Percentiles rank a stretch among this genome's conserved stretches.
phyloP scores from a whole-genome alignment of 345 rosid species.

The Arabidopsis suecica region DNA sequence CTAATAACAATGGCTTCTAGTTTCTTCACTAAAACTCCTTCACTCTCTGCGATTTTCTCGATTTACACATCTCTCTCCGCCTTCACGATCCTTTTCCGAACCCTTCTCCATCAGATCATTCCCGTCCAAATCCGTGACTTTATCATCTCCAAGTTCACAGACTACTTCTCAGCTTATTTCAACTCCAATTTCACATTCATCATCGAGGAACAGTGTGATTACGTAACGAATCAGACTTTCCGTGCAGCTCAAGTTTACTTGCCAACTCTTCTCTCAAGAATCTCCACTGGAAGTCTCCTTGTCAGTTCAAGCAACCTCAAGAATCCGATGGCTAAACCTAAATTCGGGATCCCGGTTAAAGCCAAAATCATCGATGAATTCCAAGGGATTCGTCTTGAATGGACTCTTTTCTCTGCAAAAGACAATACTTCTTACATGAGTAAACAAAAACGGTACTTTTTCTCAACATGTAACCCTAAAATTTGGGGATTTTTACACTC shows the following conservation, averaged over 20 bases:
- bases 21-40: slow-evolving; percentile 28
- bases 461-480: slow-evolving; percentile 6
- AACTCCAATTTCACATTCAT: slow-evolving; percentile 32
- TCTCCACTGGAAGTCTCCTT: slow-evolving; percentile 37
- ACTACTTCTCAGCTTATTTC: slow-evolving; percentile 24
- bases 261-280: slow-evolving; percentile 32
- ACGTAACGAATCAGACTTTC: slow-evolving; percentile 29
- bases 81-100: slow-evolving; percentile 26
- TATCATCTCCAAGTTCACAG: slow-evolving; percentile 11
- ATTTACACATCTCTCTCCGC: slow-evolving; percentile 41
- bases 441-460: slow-evolving; percentile 16
- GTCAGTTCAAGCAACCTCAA: slow-evolving; percentile 35
- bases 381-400: slow-evolving; percentile 34
- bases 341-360: slow-evolving; percentile 18
- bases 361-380: slow-evolving; percentile 28
- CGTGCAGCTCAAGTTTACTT: slow-evolving; percentile 35
- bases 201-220: slow-evolving; percentile 29
- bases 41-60: slow-evolving; percentile 25
- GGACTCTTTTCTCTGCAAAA: slow-evolving; percentile 28
- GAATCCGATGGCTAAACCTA: slow-evolving; percentile 29
- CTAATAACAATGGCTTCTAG: slow-evolving; percentile 28
- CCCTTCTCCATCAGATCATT: slow-evolving; percentile 30
- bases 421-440: background rate
- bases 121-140: slow-evolving; percentile 15
- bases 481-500: background rate